Conservation (phyloP, 805 yeast species). For the Jamesozyma gamospora region DNA sequence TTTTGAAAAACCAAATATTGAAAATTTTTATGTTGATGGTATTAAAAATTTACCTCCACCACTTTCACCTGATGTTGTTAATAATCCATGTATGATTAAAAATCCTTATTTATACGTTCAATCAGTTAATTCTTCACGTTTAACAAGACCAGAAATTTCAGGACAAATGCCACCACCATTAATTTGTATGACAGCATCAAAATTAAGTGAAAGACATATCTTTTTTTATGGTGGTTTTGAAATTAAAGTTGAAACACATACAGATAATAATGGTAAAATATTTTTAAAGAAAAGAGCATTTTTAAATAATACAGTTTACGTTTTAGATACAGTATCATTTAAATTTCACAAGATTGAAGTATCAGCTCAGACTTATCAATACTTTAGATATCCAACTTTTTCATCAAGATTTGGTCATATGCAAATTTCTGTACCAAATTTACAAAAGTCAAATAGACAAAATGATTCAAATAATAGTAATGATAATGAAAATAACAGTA, state of each 20-base stretch:
- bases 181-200: conserved; percentile 38
- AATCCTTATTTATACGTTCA: conserved; percentile 31
- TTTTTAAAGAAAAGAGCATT: conserved; percentile 34
- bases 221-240: conserved; percentile 66
- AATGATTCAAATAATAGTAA: not conserved
- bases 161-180: conserved; percentile 46
- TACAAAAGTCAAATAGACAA: not conserved
- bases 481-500: not conserved
- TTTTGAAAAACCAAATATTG: conserved; percentile 26
- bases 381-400: conserved; percentile 25
- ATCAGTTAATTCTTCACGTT: conserved; percentile 33
- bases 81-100: conserved; percentile 34
- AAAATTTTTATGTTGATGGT: conserved; percentile 32
- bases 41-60: conserved; percentile 38
- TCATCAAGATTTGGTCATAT: conserved; percentile 35
- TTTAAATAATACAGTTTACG: conserved; percentile 45
- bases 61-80: conserved; percentile 32
- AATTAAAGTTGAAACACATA: conserved; percentile 26
- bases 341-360: conserved; percentile 40
- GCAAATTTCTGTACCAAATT: conserved; percentile 17
- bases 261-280: conserved; percentile 28
- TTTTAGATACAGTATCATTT: conserved; percentile 44
- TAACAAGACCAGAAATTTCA: conserved; percentile 25
- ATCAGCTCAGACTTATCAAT: conserved; percentile 27
- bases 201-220: conserved; percentile 45